Base-by-base conservation (phyloP, 306 rosid genomes). In the Cucurbita maxima region DNA sequence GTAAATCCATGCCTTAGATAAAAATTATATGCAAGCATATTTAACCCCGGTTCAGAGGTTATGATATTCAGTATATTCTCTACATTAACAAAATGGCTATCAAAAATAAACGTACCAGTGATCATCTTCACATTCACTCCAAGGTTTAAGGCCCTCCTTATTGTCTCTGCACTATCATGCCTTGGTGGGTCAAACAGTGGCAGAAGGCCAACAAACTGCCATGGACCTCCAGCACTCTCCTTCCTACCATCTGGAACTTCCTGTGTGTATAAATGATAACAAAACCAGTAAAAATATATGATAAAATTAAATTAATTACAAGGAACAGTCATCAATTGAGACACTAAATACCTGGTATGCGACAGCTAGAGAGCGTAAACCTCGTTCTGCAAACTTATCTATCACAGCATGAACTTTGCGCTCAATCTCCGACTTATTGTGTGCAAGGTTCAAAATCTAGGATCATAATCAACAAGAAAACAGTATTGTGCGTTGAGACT, bases 71-170 rank as follows among this genome's bases (percentile, higher is more conserved):
- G 34, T 60, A 30, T 30, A 30, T 11, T 72, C 58, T 43, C 43
- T 53, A 75, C 60, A 61, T 72, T 70, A 71, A 77, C 72, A 74
- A 63, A 63, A 51, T 75, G 60, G 71, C 63, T 66, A 45, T 47
- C 71, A 60, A 76, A 60, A 76, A 61, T 34, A 76, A 75, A 66
- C 19, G 64, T 68, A 94, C 98, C 97, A 75, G 98, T 94, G 69
- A 94, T 94, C 98, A 94, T 94, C 82, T 94, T 94, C 79, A 94
- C 98, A 79, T 86, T 94, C n/a, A 94, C 98, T 81, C 98, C 98
- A 68, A 94, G 97, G 81, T 94, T 88, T 58, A 94, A 85, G 22
- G 98, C 98, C 87, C 97, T 90, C 76, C 96, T 78, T 40, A 94
- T 94, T 25, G 98, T 94, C 86, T 94, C 98, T 12, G 98, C 98